Base-by-base conservation (phyloP, 2,329 filamentous ascomycete genomes). In the Phaeosphaeriaceae sp. region DNA sequence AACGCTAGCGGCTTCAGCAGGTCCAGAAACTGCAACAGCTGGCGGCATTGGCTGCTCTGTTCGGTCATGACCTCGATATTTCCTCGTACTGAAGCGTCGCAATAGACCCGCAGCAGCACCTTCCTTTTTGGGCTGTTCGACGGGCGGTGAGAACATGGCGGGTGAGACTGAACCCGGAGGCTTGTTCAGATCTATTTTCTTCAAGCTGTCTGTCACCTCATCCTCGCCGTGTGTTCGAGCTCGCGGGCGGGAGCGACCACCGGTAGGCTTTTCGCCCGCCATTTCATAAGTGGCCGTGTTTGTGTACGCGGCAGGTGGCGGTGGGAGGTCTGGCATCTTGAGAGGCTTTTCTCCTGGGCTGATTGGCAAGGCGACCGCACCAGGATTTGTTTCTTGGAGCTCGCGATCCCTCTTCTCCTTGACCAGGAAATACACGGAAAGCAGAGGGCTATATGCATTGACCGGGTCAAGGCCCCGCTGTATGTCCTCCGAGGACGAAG, bases 391-490 rank as follows among this genome's bases (percentile, higher is more conserved):
- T 66, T 87, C 85, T 22, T 80, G 73, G 47, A 82, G 79, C 70
- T 98, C 93, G 36, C 92, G 88, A 50, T 96, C 92, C 63, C 92
- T 88, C 80, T 98, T 98, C 81, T 99, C 95, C 66, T 88, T 89
- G n/a, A 97, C 95, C 2, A 99, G 85, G 71, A 96, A 96, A 78
- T 99, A 99, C 15, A 99, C 89, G 1, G 95, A 98, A 7, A 98
- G 84, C 15, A 98, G 82, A 7, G 95, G 95, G 69, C 91, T 94
- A 76, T 91, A 99, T 3, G 95, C 95, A 76, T 98, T 98, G 57
- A 96, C 81, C 0, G 95, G 93, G 71, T 99, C 95, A 56, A 86
- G 87, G 11, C 93, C 93, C 33, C 94, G 81, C 64, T 92, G 88
- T 19, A 98, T 83, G 3, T 90, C 91, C 76, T 99, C 95, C 1